phyloP scores from a whole-genome alignment of 805 yeast species.

The Martiniozyma abietophila region DNA sequence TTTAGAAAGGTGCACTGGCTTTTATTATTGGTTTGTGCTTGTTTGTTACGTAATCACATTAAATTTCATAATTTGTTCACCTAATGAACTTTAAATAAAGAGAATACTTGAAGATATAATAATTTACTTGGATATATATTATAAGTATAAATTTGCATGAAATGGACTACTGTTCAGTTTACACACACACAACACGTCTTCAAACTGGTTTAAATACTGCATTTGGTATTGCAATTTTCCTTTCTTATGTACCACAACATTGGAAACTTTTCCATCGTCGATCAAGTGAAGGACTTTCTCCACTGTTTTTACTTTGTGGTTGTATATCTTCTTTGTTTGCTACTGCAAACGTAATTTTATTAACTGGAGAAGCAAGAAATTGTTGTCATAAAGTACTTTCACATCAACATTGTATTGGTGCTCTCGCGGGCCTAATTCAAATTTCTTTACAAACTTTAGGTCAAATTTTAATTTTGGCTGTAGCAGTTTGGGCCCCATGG shows the following conservation, averaged over 20 bases:
- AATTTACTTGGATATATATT: no score
- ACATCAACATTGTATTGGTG: constrained; percentile 51
- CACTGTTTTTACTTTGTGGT: constrained; percentile 62
- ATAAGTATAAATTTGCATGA: no score
- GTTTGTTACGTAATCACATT: no score
- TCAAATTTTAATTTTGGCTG: constrained; percentile 45
- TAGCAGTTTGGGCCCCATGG: constrained; percentile 42
- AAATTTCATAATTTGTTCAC: no score
- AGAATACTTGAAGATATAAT: no score
- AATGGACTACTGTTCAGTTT: no score
- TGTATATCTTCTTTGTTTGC: constrained; percentile 61
- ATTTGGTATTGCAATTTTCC: constrained; percentile 57
- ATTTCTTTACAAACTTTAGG: constrained; percentile 54
- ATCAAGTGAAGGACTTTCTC: constrained; percentile 72
- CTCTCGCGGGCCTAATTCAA: constrained; percentile 59
- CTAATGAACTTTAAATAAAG: no score
- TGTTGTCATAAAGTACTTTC: constrained; percentile 45
- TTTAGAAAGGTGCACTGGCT: no score
- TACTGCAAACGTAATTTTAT: constrained; percentile 52
- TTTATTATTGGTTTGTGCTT: no score
- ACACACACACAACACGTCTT: no score
- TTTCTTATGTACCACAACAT: constrained; percentile 74
- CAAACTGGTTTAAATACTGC: constrained; percentile 42
- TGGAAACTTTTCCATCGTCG: constrained; percentile 43
- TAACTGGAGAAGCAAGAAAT: constrained; percentile 49